phyloP scores from a whole-genome alignment of 768 basidiomycete species.

The Guyanaporus albipodus region DNA sequence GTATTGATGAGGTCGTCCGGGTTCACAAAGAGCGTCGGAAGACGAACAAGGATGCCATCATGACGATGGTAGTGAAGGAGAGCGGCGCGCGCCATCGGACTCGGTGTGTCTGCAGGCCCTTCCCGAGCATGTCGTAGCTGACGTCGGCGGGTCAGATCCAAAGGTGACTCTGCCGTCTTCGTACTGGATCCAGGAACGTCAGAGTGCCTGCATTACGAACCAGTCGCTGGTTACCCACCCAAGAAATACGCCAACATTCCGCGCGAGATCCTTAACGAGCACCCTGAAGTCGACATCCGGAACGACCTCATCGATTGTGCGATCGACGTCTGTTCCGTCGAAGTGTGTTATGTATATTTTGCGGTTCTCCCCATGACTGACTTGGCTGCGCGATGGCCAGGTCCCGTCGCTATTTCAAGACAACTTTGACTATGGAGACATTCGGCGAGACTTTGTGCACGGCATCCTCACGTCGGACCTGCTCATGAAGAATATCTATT shows the following conservation, averaged over 20 bases:
- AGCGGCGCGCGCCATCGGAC: constrained; percentile 69
- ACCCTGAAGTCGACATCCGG: constrained; percentile 80
- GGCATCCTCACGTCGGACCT: constrained; percentile 93
- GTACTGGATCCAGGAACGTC: constrained; percentile 72
- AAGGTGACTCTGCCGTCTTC: constrained; percentile 72
- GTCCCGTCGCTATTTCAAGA: constrained; percentile 96
- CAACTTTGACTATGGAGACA: constrained; percentile 95
- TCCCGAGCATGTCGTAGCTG: background rate
- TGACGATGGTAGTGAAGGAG: constrained; percentile 93
- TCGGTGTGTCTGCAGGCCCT: constrained; percentile 43
- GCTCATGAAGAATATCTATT: constrained; percentile 90
- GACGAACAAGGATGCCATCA: constrained; percentile 87
- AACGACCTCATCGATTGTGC: constrained; percentile 86
- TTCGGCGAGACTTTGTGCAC: constrained; percentile 90
- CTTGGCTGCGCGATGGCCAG: constrained; percentile 36
- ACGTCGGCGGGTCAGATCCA: constrained; percentile 43
- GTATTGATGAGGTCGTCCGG: constrained; percentile 84
- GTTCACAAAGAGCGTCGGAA: constrained; percentile 85
- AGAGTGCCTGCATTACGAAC: constrained; percentile 83
- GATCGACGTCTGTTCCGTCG: constrained; percentile 92
- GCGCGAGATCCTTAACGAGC: constrained; percentile 66
- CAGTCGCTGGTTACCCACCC: constrained; percentile 65
- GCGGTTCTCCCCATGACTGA: background rate
- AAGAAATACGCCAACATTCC: constrained; percentile 63
- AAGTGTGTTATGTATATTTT: constrained; percentile 53